These are phyloP conservation scores for Ophiocordyceps camponoti-leonardi DNA, from an alignment of 2,329 filamentous ascomycete genomes.

Conservation along the genomic window DNA sequence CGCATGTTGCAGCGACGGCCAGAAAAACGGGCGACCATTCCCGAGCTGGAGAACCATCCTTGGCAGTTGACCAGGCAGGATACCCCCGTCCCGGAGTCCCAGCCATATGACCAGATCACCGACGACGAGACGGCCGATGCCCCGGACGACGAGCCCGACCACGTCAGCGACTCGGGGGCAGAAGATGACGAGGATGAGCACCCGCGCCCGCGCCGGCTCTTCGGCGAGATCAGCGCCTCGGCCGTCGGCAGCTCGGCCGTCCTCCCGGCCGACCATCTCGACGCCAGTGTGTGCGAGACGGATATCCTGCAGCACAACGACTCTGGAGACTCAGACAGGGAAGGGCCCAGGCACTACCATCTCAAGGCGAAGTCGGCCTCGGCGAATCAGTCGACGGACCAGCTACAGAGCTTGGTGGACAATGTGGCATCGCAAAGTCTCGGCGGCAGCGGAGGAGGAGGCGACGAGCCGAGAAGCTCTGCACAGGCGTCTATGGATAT, in stretches of 20 bases:
- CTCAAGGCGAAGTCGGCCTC: constrained; percentile 19
- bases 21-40: constrained; percentile 55
- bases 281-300: constrained; percentile 19
- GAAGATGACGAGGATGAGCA: constrained; percentile 57
- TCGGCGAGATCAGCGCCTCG: constrained; percentile 37
- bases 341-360: constrained; percentile 9
- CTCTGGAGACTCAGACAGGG: constrained; percentile 21
- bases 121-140: constrained; percentile 28
- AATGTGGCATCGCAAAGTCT: constrained; percentile 39
- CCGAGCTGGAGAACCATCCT: constrained; percentile 49
- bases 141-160: constrained; percentile 15
- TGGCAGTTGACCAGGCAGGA: constrained; percentile 42
- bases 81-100: constrained; percentile 16
- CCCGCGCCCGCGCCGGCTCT: constrained; percentile 23
- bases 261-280: constrained; percentile 27
- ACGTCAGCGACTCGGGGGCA: constrained; percentile 38
- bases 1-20: constrained; percentile 75
- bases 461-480: constrained; percentile 9
- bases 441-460: too few relatives aligned
- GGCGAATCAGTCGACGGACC: constrained; percentile 26
- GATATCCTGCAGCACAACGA: constrained; percentile 29
- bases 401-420: constrained; percentile 32
- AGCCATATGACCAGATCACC: constrained; percentile 42
- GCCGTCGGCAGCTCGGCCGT: constrained; percentile 35
- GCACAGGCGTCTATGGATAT: constrained; percentile 16